These are phyloP conservation scores for Trypanosoma rangeli DNA, from an alignment of 208 protist genomes.

Conservation along the genomic window DNA sequence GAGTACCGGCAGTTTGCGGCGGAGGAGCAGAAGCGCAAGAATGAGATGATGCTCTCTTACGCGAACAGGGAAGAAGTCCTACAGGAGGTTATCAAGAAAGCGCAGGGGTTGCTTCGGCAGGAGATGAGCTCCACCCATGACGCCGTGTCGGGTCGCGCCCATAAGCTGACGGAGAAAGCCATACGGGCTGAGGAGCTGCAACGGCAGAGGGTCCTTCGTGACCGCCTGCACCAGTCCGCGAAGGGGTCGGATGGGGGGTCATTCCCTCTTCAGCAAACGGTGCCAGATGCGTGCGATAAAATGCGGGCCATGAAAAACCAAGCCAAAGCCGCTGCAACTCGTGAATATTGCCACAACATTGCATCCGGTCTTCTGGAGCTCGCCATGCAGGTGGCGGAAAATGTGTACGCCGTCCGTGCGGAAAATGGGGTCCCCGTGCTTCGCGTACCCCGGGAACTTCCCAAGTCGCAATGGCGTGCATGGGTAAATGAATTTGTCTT, in stretches of 20 bases:
- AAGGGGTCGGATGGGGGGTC: background rate
- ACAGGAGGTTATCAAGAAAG: slow-evolving; percentile 37
- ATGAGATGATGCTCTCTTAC: slow-evolving; percentile 26
- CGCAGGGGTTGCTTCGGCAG: slow-evolving; percentile 33
- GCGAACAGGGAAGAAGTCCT: slow-evolving; percentile 30
- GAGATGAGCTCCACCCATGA: slow-evolving; percentile 28
- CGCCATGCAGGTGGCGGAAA: slow-evolving; percentile 71
- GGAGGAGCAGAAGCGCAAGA: slow-evolving; percentile 45
- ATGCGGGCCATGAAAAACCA: background rate
- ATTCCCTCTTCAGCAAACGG: background rate
- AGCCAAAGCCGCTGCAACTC: slow-evolving; percentile 15
- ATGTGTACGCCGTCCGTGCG: slow-evolving; percentile 45
- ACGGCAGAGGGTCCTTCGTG: slow-evolving; percentile 14
- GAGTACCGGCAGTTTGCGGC: slow-evolving; percentile 50
- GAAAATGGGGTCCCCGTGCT: slow-evolving; percentile 43
- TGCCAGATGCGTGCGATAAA: background rate
- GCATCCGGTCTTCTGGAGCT: slow-evolving; percentile 57
- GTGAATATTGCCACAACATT: slow-evolving; percentile 47
- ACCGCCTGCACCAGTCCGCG: slow-evolving; percentile 8
- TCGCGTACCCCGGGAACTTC: slow-evolving; percentile 55
- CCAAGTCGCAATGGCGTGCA: slow-evolving; percentile 61
- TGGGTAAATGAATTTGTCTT: slow-evolving; percentile 68
- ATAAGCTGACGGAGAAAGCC: slow-evolving; percentile 10
- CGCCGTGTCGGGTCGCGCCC: slow-evolving; percentile 1
- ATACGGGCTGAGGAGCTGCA: slow-evolving; percentile 25